Conservation (phyloP, 2,329 filamentous ascomycete species). For the Exophiala lecanii-corni region DNA sequence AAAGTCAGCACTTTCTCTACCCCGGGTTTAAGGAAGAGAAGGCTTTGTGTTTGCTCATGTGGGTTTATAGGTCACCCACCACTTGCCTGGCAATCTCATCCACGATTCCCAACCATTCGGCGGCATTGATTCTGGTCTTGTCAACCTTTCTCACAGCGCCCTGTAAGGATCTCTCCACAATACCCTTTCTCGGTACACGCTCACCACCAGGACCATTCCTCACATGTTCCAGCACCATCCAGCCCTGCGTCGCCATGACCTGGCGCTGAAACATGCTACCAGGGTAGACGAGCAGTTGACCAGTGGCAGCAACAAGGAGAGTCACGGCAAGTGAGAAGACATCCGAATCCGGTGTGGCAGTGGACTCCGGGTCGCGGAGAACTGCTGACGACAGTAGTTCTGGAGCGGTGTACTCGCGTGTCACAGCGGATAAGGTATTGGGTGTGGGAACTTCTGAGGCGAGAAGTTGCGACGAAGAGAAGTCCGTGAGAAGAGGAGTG, state of each 20-base stretch:
- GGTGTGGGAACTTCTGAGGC: constrained; percentile 14
- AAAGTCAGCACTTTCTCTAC: too few species aligned
- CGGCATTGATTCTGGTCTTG: constrained; percentile 18
- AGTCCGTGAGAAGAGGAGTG: constrained; percentile 42
- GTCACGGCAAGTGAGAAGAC: constrained; percentile 45
- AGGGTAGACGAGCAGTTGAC: constrained; percentile 41
- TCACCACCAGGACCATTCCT: constrained; percentile 34
- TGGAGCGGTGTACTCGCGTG: constrained; percentile 43
- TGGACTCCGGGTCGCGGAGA: constrained; percentile 32
- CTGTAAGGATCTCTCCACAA: constrained; percentile 37
- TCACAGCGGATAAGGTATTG: constrained; percentile 37
- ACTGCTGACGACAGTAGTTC: constrained; percentile 37
- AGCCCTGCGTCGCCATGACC: constrained; percentile 41
- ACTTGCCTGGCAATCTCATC: constrained; percentile 9
- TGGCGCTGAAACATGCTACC: constrained; percentile 39
- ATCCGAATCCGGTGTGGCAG: constrained; percentile 38
- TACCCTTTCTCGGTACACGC: constrained; percentile 38
- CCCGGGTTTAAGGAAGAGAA: too few species aligned
- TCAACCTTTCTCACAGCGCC: constrained; percentile 36
- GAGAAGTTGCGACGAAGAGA: constrained; percentile 38
- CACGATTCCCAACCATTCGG: constrained; percentile 19
- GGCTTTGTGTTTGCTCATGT: too few species aligned
- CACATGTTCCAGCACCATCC: constrained; percentile 39
- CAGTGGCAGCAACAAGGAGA: constrained; percentile 42
- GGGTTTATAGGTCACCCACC: too few species aligned